phyloP scores from a whole-genome alignment of 352 stramenopile genomes.

The Thalassiosira exigua region DNA sequence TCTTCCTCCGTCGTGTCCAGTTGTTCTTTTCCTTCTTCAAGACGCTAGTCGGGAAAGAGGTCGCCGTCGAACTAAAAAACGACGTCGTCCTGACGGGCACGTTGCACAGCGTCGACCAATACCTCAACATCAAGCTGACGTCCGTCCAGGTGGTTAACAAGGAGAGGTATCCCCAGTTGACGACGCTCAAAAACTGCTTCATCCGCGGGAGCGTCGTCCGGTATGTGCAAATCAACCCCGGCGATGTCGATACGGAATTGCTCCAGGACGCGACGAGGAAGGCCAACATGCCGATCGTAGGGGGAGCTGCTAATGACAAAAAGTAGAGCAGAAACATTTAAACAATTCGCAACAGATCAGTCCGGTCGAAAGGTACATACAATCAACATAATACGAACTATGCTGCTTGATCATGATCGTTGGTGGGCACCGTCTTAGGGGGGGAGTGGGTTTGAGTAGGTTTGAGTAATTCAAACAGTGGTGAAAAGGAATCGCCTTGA shows the following conservation, averaged over 20 bases:
- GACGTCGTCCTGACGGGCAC: constrained; percentile 95
- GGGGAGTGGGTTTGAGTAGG: too few relatives aligned
- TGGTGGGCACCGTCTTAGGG: too few relatives aligned
- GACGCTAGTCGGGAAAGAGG: constrained; percentile 96
- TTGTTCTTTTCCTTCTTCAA: constrained; percentile 99
- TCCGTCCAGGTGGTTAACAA: constrained; percentile 95
- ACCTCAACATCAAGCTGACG: constrained; percentile 98
- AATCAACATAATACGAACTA: too few relatives aligned
- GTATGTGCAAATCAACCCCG: constrained; percentile 97
- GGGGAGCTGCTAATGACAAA: constrained; percentile 2
- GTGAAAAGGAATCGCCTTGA: too few relatives aligned
- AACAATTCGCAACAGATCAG: too few relatives aligned
- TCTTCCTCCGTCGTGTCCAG: constrained; percentile 61
- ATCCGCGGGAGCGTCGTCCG: constrained; percentile 97
- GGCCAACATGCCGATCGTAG: constrained; percentile 72
- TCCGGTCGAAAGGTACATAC: too few relatives aligned
- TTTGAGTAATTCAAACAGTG: too few relatives aligned
- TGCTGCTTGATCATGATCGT: too few relatives aligned
- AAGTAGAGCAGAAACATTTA: too few relatives aligned
- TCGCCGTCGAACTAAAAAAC: constrained; percentile 99
- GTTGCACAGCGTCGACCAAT: constrained; percentile 98
- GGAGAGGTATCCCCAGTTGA: constrained; percentile 96
- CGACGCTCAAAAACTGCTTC: constrained; percentile 98
- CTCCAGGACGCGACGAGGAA: constrained; percentile 90
- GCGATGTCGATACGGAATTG: constrained; percentile 96